Percentiles rank a stretch among this genome's conserved stretches.
Conservation (phyloP, 352 stramenopile genomes). For the Phytophthora cactorum region DNA sequence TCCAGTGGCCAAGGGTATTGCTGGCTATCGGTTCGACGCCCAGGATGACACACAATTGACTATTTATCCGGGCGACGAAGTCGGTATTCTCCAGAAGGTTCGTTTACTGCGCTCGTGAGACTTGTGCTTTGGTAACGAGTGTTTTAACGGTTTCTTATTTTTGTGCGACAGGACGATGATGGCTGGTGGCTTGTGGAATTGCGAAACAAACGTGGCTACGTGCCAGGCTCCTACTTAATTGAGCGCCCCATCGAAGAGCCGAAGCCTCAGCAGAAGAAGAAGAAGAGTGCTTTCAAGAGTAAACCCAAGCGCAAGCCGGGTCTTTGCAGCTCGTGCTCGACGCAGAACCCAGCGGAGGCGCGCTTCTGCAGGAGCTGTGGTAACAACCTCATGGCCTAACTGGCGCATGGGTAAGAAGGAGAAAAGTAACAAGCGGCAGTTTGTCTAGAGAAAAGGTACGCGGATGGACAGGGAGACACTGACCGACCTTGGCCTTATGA, state of each 20-base stretch:
- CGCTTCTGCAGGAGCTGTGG: slow-evolving; percentile 84
- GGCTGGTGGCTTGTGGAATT: slow-evolving; percentile 86
- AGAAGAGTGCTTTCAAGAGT: slow-evolving; percentile 37
- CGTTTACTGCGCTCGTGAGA: not conserved
- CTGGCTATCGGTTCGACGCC: slow-evolving; percentile 80
- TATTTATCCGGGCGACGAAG: slow-evolving; percentile 80
- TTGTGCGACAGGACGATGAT: slow-evolving; percentile 64
- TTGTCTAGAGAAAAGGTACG: slow-evolving; percentile 40
- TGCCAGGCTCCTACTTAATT: slow-evolving; percentile 85
- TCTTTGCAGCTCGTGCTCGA: slow-evolving; percentile 73
- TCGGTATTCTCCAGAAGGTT: slow-evolving; percentile 82
- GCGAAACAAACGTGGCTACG: slow-evolving; percentile 72
- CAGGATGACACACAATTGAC: slow-evolving; percentile 85
- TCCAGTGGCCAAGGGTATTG: slow-evolving; percentile 59
- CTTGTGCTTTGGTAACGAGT: not conserved
- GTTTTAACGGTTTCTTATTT: slow-evolving; percentile 8
- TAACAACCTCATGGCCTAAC: slow-evolving; percentile 72
- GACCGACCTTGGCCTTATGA: slow-evolving; percentile 26
- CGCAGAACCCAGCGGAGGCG: slow-evolving; percentile 75
- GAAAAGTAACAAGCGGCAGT: slow-evolving; percentile 30
- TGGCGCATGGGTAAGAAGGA: slow-evolving; percentile 18
- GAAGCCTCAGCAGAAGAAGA: slow-evolving; percentile 43
- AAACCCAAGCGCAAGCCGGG: slow-evolving; percentile 48
- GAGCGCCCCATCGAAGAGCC: slow-evolving; percentile 61
- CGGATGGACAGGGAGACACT: slow-evolving; percentile 19